Evolutionary conservation across 2,329 filamentous ascomycete species (phyloP).

Genomic region (Colletotrichum sp.): DNA sequence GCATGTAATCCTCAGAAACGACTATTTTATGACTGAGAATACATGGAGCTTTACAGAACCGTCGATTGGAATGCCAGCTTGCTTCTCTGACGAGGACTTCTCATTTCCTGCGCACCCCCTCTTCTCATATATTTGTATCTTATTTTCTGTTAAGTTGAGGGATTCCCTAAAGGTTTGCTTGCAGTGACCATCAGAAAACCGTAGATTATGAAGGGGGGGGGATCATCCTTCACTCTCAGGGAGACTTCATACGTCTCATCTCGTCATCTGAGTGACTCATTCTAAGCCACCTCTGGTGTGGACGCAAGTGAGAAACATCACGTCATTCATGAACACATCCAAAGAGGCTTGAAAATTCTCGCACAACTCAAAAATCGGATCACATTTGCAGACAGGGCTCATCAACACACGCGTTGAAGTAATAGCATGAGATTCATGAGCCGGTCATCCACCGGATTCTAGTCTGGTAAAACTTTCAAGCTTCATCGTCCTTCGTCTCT

Average conservation of each 20-base stretch:
- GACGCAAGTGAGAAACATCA: neutral
- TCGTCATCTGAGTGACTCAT: neutral
- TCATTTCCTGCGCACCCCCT: neutral
- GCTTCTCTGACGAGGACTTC: neutral
- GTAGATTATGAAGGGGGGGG: no score
- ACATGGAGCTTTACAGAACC: neutral
- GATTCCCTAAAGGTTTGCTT: neutral
- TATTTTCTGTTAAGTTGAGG: neutral
- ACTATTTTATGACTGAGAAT: neutral
- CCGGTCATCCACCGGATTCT: neutral
- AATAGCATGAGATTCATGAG: neutral
- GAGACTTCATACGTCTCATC: neutral
- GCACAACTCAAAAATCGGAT: neutral
- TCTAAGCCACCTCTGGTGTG: neutral
- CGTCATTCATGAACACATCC: neutral
- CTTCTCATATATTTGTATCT: neutral
- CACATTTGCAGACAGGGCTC: neutral
- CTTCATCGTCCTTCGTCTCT: neutral
- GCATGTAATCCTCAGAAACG: neutral
- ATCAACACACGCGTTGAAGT: neutral
- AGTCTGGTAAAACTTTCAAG: neutral
- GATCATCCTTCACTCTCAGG: neutral
- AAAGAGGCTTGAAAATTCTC: neutral
- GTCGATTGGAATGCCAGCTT: neutral
- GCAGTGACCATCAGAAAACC: neutral